These are phyloP conservation scores for Stephanodiscus triporus DNA, from an alignment of 108 stramenopile genomes.

Conservation along the genomic window DNA sequence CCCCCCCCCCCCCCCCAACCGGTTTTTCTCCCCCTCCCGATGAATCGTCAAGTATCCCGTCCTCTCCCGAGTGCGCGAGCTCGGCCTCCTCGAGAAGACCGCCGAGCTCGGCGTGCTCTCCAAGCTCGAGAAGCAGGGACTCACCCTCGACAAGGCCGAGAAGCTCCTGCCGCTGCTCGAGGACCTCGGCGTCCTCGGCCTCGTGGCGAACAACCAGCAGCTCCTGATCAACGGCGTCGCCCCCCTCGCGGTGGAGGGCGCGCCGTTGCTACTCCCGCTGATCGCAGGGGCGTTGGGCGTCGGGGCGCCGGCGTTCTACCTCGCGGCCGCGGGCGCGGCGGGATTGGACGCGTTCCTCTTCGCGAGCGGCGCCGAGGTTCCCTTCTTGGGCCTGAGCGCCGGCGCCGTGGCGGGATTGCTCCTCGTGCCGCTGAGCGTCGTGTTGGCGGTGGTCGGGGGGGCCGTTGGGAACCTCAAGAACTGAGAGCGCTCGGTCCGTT, in stretches of 20 bases:
- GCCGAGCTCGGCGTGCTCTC: conserved; percentile 82
- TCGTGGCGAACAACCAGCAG: conserved; percentile 89
- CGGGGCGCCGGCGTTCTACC: conserved; percentile 78
- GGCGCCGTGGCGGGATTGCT: conserved; percentile 65
- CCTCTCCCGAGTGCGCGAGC: conserved; percentile 81
- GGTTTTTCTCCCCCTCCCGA: too few species aligned
- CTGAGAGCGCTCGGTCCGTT: too few species aligned
- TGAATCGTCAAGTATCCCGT: conserved; percentile 68
- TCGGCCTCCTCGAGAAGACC: conserved; percentile 78
- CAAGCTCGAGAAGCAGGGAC: conserved; percentile 79
- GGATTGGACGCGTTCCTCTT: conserved; percentile 65
- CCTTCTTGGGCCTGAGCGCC: conserved; percentile 77
- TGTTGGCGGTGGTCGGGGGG: conserved; percentile 63
- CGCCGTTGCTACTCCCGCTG: conserved; percentile 77
- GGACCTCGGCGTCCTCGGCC: conserved; percentile 63
- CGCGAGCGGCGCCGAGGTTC: conserved; percentile 69
- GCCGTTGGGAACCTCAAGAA: conserved; percentile 77
- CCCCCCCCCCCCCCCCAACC: conserved; percentile 8
- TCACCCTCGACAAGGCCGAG: conserved; percentile 78
- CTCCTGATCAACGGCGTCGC: conserved; percentile 81
- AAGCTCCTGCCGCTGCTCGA: conserved; percentile 74
- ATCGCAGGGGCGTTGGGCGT: conserved; percentile 75
- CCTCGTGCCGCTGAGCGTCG: conserved; percentile 71
- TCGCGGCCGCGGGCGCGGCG: conserved; percentile 55
- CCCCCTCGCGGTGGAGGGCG: conserved; percentile 78